Conservation (phyloP, 495 filamentous ascomycete genomes). For the Podospora appendiculata region DNA sequence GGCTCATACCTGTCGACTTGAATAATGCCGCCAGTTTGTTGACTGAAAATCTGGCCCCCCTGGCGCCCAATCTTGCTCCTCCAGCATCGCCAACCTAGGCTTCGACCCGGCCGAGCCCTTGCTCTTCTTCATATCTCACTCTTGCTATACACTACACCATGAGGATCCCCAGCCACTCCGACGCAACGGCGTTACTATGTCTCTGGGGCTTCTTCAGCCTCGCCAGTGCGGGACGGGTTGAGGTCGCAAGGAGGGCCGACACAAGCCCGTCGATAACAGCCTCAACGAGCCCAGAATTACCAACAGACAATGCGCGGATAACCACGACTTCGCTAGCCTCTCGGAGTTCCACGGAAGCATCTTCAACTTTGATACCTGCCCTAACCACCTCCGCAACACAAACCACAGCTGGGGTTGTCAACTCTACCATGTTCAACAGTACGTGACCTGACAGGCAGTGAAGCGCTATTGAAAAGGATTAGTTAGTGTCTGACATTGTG, state of each 20-base stretch:
- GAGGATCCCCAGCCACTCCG: constrained; percentile 3
- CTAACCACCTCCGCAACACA: not conserved
- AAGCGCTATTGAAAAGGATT: not conserved
- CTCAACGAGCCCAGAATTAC: not conserved
- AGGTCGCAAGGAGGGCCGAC: constrained; percentile 20
- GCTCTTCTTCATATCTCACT: too few species aligned
- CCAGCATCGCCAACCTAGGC: too few species aligned
- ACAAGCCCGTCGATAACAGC: not conserved
- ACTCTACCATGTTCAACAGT: constrained; percentile 10
- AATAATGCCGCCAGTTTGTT: too few species aligned
- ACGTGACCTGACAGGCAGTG: not conserved
- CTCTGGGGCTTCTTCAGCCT: constrained; percentile 14
- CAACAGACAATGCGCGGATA: not conserved
- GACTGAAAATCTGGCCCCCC: too few species aligned
- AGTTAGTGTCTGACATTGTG: not conserved
- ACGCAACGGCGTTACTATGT: constrained; percentile 22
- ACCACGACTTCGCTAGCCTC: not conserved
- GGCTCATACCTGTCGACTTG: too few species aligned
- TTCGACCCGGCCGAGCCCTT: too few species aligned
- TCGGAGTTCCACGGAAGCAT: not conserved
- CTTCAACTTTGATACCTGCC: not conserved
- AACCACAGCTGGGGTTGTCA: not conserved
- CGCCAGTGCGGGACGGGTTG: constrained; percentile 6
- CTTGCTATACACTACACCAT: not conserved
- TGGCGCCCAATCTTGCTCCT: too few species aligned